Base-by-base conservation (phyloP, 345 rosid species). In the Laguncularia racemosa region DNA sequence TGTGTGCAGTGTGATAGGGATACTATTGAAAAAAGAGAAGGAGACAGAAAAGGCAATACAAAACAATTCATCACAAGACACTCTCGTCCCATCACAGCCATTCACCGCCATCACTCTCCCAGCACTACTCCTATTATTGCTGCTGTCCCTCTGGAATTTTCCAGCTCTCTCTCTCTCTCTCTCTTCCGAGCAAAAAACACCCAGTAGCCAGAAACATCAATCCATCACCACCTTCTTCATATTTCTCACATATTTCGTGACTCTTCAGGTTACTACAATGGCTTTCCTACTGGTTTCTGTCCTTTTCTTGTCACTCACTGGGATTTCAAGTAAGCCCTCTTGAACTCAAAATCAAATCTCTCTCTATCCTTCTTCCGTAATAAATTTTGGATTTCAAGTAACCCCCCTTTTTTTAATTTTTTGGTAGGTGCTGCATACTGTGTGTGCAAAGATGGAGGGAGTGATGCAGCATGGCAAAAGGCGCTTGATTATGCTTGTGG, bases 401-500 rank as follows among this genome's bases (percentile, higher is more conserved):
- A 2, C 20, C 17, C 17, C 4, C 23, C 14, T n/a, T 19, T 10
- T 18, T 20, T 40, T 38, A 14, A 2, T 19, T 5, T 46, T 49
- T 14, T 58, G n/a, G n/a, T n/a, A 88, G 95, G 70, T 58, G 98
- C 86, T 33, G 67, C 67, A 11, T 78, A 86, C 64, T 92, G 98
- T 54, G 12, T 89, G 20, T 92, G 98, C 47, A 92, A 78, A 67
- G 89, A 84, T 64, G 95, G 83, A 44, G 8, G 81, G 44, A 19
- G 67, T 60, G 95, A 89, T 0, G 7, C 49, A 17, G 72, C 48
- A 3, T 75, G 84, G 3, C 98, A 92, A 68, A 92, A 89, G 64
- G 50, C 78, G 12, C 50, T 92, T 23, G 98, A 92, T 69, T 92
- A 83, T 59, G 98, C 98, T 1, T 92, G 98, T 64, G 98, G 95